phyloP scores from a whole-genome alignment of 1,139 yeast species.

The Pneumocystis oryctolagi region DNA sequence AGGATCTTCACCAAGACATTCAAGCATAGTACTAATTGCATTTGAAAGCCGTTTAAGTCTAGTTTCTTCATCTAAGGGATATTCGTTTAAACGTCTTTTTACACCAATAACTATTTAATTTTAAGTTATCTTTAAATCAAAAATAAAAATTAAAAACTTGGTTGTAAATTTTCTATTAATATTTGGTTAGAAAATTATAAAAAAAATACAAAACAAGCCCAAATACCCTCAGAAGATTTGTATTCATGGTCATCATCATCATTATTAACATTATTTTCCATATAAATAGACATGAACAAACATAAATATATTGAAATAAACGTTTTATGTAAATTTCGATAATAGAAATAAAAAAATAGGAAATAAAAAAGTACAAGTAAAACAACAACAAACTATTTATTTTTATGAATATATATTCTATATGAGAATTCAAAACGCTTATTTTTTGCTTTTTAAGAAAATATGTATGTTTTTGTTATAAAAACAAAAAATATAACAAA shows the following conservation, averaged over 20 bases:
- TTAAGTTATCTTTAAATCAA: not conserved
- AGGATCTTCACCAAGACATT: conserved; percentile 85
- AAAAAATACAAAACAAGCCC: not conserved
- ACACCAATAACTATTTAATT: not conserved
- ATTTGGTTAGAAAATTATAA: not conserved
- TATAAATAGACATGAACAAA: not conserved
- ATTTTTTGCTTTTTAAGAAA: no score
- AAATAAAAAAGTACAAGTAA: not conserved
- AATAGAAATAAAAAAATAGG: no score
- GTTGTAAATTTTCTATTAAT: not conserved
- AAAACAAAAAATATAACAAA: no score
- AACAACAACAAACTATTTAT: not conserved
- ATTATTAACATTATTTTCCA: not conserved
- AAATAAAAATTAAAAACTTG: not conserved
- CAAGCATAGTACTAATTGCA: conserved; percentile 68
- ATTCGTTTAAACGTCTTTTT: not conserved
- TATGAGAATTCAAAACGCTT: no score
- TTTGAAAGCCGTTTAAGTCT: conserved; percentile 65
- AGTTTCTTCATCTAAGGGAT: conserved; percentile 17
- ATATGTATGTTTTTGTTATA: no score
- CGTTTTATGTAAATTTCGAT: no score
- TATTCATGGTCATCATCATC: not conserved
- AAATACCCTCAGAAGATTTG: not conserved
- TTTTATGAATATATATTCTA: not conserved
- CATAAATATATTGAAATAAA: not conserved